phyloP scores from a whole-genome alignment of 345 rosid species.

The Eucalyptus sp. region DNA sequence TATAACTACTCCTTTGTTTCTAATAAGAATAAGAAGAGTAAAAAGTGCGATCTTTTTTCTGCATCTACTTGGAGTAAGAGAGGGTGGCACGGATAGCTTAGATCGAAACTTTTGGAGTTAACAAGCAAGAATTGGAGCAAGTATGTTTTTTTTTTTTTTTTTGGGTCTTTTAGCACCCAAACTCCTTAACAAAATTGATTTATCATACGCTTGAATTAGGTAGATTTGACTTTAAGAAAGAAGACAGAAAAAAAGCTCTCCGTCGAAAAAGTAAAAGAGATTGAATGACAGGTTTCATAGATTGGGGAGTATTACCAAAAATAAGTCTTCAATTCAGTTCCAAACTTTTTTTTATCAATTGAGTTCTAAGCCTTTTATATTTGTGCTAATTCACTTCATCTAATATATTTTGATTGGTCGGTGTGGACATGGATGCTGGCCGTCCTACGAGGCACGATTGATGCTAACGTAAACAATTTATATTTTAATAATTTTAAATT shows the following conservation, averaged over 20 bases:
- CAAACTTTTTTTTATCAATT: no score
- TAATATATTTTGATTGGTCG: not conserved
- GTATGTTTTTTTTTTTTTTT: no score
- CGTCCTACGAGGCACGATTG: accelerated
- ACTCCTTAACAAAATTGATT: not conserved
- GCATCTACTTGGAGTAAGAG: not conserved
- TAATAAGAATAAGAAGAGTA: not conserved
- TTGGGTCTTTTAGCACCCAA: not conserved
- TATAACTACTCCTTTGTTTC: not conserved
- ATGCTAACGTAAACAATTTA: accelerated
- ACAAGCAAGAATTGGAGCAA: not conserved
- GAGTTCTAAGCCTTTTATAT: not conserved
- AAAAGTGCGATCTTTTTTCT: not conserved
- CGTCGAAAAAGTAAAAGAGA: not conserved
- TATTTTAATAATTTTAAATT: no score
- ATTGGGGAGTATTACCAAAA: not conserved
- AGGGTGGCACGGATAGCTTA: not conserved
- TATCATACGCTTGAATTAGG: not conserved
- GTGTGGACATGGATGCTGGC: accelerated
- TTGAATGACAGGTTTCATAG: not conserved
- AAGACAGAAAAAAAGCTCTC: not conserved
- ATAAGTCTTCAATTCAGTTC: accelerated
- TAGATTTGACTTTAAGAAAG: not conserved
- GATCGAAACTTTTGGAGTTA: not conserved
- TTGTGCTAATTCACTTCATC: not conserved